A percentile compares a stretch with the other conserved stretches of the same genome.
phyloP scores from a whole-genome alignment of 192 early-diverging fungal genomes.

The Neocallimastix lanati region DNA sequence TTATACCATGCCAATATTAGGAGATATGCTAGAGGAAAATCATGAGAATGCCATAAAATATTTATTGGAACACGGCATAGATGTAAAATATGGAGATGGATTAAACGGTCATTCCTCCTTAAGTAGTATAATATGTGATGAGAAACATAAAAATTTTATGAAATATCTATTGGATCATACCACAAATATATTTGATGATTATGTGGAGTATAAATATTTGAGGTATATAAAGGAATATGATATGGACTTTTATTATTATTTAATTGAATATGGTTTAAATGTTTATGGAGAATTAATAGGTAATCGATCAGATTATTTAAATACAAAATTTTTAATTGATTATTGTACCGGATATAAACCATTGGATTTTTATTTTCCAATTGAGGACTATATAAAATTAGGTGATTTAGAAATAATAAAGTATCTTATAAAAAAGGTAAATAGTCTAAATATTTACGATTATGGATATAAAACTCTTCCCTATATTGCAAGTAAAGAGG shows the following conservation, averaged over 20 bases:
- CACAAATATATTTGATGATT: background rate
- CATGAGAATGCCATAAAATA: background rate
- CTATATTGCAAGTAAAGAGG: background rate
- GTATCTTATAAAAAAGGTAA: background rate
- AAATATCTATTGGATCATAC: background rate
- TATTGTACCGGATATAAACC: background rate
- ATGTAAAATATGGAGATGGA: background rate
- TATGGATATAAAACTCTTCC: background rate
- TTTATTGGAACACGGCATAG: background rate
- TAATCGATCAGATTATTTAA: background rate
- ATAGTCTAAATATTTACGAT: background rate
- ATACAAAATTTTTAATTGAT: background rate
- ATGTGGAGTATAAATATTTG: background rate
- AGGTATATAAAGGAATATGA: background rate
- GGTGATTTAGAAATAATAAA: background rate
- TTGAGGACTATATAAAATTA: background rate
- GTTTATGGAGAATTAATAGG: background rate
- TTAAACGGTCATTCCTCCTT: background rate
- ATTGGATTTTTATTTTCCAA: background rate
- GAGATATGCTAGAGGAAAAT: background rate
- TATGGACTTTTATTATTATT: background rate
- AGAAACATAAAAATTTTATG: background rate
- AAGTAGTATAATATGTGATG: background rate
- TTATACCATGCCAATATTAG: background rate
- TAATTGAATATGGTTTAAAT: background rate